Conservation (phyloP, 176 grass and related monocot genomes). For the Hordeum marinum region DNA sequence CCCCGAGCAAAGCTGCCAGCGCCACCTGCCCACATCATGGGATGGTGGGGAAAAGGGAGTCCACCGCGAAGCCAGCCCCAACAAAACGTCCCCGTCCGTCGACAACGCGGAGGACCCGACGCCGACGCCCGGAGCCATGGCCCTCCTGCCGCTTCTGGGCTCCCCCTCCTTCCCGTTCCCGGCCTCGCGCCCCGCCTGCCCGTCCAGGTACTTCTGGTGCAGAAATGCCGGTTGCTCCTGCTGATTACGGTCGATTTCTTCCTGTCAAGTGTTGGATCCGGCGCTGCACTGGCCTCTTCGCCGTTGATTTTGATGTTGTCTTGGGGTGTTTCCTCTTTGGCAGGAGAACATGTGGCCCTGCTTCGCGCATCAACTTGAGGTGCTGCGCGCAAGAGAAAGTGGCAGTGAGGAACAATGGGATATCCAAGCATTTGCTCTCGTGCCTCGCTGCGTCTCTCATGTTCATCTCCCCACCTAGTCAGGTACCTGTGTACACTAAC, state of each 20-base stretch:
- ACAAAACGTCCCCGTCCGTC: not conserved
- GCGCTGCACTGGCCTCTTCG: too few species aligned
- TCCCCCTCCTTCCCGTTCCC: not conserved
- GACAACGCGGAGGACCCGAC: not conserved
- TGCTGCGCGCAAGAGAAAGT: constrained; percentile 1
- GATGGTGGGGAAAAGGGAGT: not conserved
- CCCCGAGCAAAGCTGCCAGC: not conserved
- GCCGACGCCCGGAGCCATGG: constrained; percentile 9
- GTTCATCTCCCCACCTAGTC: constrained; percentile 44
- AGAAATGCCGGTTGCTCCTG: not conserved
- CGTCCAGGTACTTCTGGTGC: not conserved
- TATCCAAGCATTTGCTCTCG: constrained; percentile 43
- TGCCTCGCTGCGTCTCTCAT: constrained; percentile 62
- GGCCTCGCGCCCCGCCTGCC: not conserved
- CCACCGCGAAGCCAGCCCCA: not conserved
- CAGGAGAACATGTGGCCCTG: not conserved
- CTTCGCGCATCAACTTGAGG: not conserved
- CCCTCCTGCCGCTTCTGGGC: not conserved
- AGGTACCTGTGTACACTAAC: constrained; percentile 28
- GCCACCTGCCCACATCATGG: not conserved
- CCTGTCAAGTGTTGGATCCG: not conserved
- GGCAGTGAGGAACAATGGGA: not conserved
- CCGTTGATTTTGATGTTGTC: too few species aligned
- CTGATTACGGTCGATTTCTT: not conserved
- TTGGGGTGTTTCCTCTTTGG: not conserved